A percentile compares a stretch with the other conserved stretches of the same genome.
Conservation (phyloP, 441 rosid species). For the Populus trichocarpa region DNA sequence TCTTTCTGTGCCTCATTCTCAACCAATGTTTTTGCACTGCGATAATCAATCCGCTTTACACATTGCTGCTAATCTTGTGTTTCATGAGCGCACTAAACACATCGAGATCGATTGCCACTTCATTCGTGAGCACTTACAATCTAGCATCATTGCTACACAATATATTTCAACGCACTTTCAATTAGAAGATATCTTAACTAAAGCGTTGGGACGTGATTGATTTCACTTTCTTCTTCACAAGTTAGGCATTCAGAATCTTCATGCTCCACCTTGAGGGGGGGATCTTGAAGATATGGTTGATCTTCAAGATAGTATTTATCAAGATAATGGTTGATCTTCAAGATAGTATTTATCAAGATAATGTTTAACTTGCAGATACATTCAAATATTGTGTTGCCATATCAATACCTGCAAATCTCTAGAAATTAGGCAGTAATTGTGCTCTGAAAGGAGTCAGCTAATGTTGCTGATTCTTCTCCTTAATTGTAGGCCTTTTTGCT, state of each 20-base stretch:
- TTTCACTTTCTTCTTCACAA: background rate
- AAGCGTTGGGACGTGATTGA: background rate
- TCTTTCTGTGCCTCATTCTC: background rate
- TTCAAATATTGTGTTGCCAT: no score
- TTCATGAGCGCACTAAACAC: background rate
- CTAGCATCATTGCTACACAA: background rate
- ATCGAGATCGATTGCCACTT: background rate
- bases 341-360: no score
- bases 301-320: no score
- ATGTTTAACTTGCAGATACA: no score
- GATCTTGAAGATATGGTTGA: no score
- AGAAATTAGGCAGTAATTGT: no score
- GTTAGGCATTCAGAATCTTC: conserved; percentile 2
- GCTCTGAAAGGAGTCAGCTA: no score
- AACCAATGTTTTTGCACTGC: background rate
- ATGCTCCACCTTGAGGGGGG: conserved; percentile 9
- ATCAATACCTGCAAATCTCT: no score
- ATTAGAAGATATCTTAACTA: background rate
- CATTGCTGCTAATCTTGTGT: background rate
- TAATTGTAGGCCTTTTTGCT: no score
- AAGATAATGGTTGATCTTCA: no score
- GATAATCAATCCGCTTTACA: background rate
- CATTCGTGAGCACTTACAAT: background rate
- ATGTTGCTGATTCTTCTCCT: no score
- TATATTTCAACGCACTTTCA: background rate